phyloP scores from a whole-genome alignment of 805 yeast species.

The Candida glaebosa region DNA sequence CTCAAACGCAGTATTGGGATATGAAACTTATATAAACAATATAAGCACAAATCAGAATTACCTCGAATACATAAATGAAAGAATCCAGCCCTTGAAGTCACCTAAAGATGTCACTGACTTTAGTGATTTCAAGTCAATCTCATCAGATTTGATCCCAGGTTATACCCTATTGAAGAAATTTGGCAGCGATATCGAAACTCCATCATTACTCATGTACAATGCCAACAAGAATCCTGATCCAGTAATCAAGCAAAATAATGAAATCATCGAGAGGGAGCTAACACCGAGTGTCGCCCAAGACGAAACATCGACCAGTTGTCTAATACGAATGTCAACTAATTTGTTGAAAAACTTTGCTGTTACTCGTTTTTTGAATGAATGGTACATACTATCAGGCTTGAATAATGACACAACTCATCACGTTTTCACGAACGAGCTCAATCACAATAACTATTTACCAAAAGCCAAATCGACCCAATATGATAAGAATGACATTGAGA shows the following conservation, averaged over 20 bases:
- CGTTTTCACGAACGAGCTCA: conserved; percentile 14
- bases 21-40: background rate
- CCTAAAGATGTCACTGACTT: conserved; percentile 6
- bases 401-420: conserved; percentile 16
- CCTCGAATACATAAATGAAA: conserved; percentile 11
- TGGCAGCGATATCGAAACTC: conserved; percentile 7
- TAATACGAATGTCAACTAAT: conserved; percentile 24
- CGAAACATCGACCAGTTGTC: background rate
- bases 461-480: conserved; percentile 5
- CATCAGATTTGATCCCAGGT: conserved; percentile 19
- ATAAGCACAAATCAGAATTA: background rate
- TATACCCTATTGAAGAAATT: conserved; percentile 19
- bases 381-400: conserved; percentile 27
- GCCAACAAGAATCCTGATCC: conserved; percentile 17
- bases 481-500: conserved; percentile 2
- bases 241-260: conserved; percentile 8
- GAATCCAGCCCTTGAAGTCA: background rate
- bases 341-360: conserved; percentile 15
- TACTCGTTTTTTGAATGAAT: conserved; percentile 31
- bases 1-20: background rate
- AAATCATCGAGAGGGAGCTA: background rate
- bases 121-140: conserved; percentile 14
- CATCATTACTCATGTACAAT: conserved; percentile 13
- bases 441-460: conserved; percentile 11
- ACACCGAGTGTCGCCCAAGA: background rate